Conservation (phyloP, 108 stramenopile species). For the Seminavis robusta region DNA sequence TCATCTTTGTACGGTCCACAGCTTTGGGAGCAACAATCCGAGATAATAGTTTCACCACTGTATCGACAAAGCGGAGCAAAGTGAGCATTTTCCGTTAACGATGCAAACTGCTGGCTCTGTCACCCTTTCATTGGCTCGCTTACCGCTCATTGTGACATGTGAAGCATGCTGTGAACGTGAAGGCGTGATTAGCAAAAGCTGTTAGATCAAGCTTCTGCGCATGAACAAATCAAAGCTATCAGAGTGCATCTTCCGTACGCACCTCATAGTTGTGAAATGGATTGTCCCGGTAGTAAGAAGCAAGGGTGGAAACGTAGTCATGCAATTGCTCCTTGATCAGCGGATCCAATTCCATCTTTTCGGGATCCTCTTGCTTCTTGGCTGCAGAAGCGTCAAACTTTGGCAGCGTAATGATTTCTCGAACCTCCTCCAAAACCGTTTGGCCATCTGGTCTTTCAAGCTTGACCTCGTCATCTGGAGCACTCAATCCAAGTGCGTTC, state of each 20-base stretch:
- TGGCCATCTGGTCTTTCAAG: not conserved
- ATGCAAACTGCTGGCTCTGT: no score
- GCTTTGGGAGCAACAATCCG: constrained; percentile 1
- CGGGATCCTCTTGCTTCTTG: not conserved
- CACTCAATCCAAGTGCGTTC: constrained; percentile 1
- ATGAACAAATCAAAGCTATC: no score
- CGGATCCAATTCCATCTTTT: constrained; percentile 1
- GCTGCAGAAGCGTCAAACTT: constrained; percentile 5
- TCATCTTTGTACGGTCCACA: no score
- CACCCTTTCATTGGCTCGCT: no score
- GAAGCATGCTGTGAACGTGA: no score
- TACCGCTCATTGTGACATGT: no score
- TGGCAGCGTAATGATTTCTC: constrained; percentile 22
- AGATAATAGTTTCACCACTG: constrained; percentile 4
- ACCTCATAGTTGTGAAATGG: no score
- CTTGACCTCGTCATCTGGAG: not conserved
- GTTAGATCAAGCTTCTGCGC: no score
- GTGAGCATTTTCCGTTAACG: no score
- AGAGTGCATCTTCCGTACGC: no score
- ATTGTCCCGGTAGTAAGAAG: constrained; percentile 30
- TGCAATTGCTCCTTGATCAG: constrained; percentile 29
- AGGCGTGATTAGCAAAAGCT: no score
- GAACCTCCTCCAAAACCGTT: constrained; percentile 14
- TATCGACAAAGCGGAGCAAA: no score
- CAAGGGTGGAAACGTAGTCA: constrained; percentile 26